Evolutionary conservation across 169 alveolate genomes (phyloP).

Genomic region (Plasmodium chabaudi): DNA sequence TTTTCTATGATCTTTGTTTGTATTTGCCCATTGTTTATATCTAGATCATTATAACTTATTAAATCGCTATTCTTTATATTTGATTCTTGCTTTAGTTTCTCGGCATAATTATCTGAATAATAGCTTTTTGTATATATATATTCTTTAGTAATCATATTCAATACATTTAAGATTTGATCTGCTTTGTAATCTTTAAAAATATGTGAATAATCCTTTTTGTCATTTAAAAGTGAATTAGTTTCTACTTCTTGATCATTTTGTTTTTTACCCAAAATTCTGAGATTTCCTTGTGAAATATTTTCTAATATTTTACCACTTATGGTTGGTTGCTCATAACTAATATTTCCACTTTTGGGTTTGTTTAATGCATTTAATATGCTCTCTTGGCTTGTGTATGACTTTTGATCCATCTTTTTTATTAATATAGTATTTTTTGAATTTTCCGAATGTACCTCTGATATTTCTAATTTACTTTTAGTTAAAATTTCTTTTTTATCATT

Average conservation of each 20-base stretch:
- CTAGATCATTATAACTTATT: not conserved
- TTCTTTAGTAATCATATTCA: slow-evolving; percentile 4
- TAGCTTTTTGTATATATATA: slow-evolving; percentile 13
- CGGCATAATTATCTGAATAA: not conserved
- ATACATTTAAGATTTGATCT: slow-evolving; percentile 25
- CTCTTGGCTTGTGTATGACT: no score
- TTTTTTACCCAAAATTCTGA: not conserved
- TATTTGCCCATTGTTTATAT: slow-evolving; percentile 4
- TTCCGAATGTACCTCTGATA: no score
- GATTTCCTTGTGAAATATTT: no score
- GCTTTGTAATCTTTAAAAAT: slow-evolving; percentile 29
- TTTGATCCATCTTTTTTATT: no score
- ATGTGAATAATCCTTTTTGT: not conserved
- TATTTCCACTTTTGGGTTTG: no score
- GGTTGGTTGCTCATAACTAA: no score
- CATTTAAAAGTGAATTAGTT: not conserved
- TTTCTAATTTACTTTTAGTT: no score
- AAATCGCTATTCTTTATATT: no score
- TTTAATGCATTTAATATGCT: no score
- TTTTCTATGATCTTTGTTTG: not conserved
- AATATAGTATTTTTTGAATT: no score
- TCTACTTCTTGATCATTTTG: slow-evolving; percentile 9
- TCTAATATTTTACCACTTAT: no score
- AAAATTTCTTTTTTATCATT: no score
- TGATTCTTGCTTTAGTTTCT: not conserved